A percentile compares a stretch with the other conserved stretches of the same genome.
Conservation (phyloP, 2,329 filamentous ascomycete species). For the Colletotrichum aenigma region DNA sequence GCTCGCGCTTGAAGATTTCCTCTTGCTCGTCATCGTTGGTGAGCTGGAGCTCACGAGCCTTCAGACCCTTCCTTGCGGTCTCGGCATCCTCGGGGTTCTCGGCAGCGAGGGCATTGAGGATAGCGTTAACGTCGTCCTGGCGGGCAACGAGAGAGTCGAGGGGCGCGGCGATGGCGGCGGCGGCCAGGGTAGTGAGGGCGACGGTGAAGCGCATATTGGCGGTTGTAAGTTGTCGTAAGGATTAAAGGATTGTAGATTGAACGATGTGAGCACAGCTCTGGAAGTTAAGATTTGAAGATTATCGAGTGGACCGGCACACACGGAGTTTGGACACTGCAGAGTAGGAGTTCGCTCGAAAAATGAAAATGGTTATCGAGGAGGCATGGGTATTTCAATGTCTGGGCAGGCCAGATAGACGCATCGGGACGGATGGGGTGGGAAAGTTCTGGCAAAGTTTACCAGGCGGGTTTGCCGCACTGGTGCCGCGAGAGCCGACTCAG, state of each 20-base stretch:
- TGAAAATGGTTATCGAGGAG: not conserved
- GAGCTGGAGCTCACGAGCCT: not conserved
- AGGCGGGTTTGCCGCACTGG: not conserved
- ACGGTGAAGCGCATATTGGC: slow-evolving; percentile 13
- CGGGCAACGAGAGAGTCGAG: not conserved
- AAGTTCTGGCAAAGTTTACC: not conserved
- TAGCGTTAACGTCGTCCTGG: not conserved
- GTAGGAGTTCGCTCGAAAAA: not conserved
- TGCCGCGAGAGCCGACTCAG: not conserved
- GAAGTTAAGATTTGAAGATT: not conserved
- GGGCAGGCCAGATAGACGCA: not conserved
- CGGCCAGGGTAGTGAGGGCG: slow-evolving; percentile 9
- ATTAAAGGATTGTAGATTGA: not conserved
- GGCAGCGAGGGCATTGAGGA: not conserved
- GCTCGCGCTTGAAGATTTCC: not conserved
- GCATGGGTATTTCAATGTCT: not conserved
- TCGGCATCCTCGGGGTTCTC: slow-evolving; percentile 6
- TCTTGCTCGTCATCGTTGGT: not conserved
- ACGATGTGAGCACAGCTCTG: slow-evolving; percentile 3
- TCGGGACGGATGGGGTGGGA: not conserved
- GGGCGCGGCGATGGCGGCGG: slow-evolving; percentile 8
- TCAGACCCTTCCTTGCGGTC: not conserved
- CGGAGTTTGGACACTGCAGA: not conserved
- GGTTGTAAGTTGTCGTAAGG: not conserved
- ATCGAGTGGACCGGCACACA: not conserved